A percentile compares a stretch with the other conserved stretches of the same genome.
Conservation (phyloP, 2,329 filamentous ascomycete genomes). For the Fusarium tricinctum region DNA sequence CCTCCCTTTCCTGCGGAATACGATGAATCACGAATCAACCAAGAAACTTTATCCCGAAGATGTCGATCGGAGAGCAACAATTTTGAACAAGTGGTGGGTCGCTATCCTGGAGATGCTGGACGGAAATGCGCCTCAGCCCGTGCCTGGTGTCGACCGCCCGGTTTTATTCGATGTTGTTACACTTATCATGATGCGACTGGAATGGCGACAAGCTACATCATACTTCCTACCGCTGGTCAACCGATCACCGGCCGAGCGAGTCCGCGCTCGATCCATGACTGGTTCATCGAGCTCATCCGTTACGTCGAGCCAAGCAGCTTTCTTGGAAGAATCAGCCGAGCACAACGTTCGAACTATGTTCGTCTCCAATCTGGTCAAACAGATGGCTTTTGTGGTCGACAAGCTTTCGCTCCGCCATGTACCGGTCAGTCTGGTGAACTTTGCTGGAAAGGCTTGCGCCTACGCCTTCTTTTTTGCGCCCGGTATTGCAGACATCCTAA, state of each 20-base stretch:
- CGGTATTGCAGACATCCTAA: constrained; percentile 84
- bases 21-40: constrained; percentile 77
- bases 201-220: constrained; percentile 84
- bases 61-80: constrained; percentile 81
- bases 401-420: constrained; percentile 85
- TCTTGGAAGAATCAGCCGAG: constrained; percentile 76
- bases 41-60: constrained; percentile 79
- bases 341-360: constrained; percentile 93
- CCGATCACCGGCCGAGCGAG: constrained; percentile 63
- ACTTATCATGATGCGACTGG: constrained; percentile 87
- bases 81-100: constrained; percentile 93
- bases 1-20: constrained; percentile 81
- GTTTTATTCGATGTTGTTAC: constrained; percentile 83
- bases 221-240: constrained; percentile 74
- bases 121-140: constrained; percentile 74
- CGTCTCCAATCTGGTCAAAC: constrained; percentile 82
- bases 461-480: constrained; percentile 96
- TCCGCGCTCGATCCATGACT: constrained; percentile 62
- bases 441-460: constrained; percentile 90
- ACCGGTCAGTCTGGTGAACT: constrained; percentile 78
- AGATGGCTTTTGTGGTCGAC: constrained; percentile 89
- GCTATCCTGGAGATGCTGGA: constrained; percentile 85
- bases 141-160: constrained; percentile 87
- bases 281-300: constrained; percentile 71
- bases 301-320: constrained; percentile 73